These are phyloP conservation scores for Hymenoscyphus linearis DNA, from an alignment of 2,329 filamentous ascomycete species.

Conservation along the genomic window DNA sequence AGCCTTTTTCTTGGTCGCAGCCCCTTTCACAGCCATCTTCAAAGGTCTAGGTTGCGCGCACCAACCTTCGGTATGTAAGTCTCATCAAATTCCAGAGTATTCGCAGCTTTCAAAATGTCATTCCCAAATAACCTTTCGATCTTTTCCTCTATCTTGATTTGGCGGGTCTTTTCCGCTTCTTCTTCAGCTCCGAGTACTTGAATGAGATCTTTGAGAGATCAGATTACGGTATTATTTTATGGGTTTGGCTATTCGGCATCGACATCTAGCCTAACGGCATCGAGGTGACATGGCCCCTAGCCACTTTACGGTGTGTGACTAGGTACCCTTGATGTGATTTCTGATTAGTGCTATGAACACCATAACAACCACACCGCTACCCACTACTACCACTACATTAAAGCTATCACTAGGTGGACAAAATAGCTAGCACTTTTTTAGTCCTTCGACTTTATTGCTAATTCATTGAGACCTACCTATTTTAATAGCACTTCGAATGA, in stretches of 20 bases:
- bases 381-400: too few species aligned
- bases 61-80: constrained; percentile 76
- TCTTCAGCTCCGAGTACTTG: constrained; percentile 60
- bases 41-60: constrained; percentile 66
- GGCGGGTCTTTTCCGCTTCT: constrained; percentile 55
- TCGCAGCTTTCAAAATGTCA: constrained; percentile 53
- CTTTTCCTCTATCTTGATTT: constrained; percentile 64
- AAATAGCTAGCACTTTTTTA: too few species aligned
- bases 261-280: too few species aligned
- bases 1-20: constrained; percentile 68
- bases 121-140: constrained; percentile 61
- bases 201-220: constrained; percentile 67
- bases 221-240: constrained; percentile 77
- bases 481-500: too few species aligned
- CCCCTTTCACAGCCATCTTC: constrained; percentile 64
- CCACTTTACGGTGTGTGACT: constrained; percentile 80
- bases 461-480: too few species aligned
- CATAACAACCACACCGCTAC: too few species aligned
- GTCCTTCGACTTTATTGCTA: too few species aligned
- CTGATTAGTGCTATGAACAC: too few species aligned
- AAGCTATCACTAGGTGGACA: too few species aligned
- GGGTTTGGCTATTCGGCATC: too few species aligned
- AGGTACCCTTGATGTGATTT: too few species aligned
- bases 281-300: too few species aligned
- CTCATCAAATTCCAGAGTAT: constrained; percentile 67